Percentiles rank a stretch among this genome's conserved stretches.
These are phyloP conservation scores for Leccinum olivaceoglutinosum DNA, from an alignment of 1,284 basidiomycete species.

Conservation along the genomic window DNA sequence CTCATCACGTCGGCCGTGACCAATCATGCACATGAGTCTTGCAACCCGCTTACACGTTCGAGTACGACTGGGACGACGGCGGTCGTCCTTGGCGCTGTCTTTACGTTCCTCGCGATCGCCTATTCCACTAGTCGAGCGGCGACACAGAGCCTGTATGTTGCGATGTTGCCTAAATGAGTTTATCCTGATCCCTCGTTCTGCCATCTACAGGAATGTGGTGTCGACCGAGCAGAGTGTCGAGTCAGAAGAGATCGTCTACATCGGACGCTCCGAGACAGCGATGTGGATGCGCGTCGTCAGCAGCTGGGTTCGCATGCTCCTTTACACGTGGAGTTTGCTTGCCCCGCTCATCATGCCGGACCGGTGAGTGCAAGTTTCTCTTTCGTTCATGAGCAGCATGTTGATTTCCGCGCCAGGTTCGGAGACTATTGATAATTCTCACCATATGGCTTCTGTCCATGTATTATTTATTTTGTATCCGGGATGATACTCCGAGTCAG, in stretches of 20 bases:
- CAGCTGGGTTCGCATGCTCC: slow-evolving; percentile 87
- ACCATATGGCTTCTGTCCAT: neutral
- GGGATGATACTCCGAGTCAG: neutral
- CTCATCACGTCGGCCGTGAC: slow-evolving; percentile 91
- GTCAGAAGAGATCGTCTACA: slow-evolving; percentile 79
- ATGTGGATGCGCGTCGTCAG: slow-evolving; percentile 99
- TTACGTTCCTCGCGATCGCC: slow-evolving; percentile 97
- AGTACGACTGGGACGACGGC: slow-evolving; percentile 81
- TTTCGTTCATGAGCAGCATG: neutral
- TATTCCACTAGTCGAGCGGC: slow-evolving; percentile 96
- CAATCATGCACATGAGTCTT: slow-evolving; percentile 81
- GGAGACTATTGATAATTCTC: slow-evolving; percentile 27
- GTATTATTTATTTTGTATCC: slow-evolving; percentile 8
- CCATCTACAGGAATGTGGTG: slow-evolving; percentile 63
- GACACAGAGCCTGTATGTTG: slow-evolving; percentile 97
- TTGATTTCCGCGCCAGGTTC: slow-evolving; percentile 24
- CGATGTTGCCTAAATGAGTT: slow-evolving; percentile 46
- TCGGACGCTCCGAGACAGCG: slow-evolving; percentile 90
- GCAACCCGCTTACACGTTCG: slow-evolving; percentile 82
- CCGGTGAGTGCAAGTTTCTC: slow-evolving; percentile 40
- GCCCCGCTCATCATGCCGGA: slow-evolving; percentile 90
- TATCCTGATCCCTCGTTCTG: slow-evolving; percentile 5
- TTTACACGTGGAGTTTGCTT: slow-evolving; percentile 88
- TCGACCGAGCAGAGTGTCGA: slow-evolving; percentile 45
- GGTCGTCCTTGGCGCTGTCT: slow-evolving; percentile 86